phyloP scores from a whole-genome alignment of 441 rosid species.

The Dalechampia spathulata region DNA sequence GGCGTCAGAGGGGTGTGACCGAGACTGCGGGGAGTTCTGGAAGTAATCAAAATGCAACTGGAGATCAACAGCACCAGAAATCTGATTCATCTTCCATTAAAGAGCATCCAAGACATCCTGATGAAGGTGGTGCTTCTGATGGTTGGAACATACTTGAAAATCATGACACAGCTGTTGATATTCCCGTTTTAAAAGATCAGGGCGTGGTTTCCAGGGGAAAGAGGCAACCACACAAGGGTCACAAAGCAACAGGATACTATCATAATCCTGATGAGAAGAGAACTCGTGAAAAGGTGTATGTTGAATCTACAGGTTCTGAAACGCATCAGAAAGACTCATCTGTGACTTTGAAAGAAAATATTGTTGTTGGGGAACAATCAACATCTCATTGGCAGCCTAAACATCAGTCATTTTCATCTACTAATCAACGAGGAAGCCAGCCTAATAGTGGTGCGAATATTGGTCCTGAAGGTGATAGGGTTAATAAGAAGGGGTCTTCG shows the following conservation, averaged over 20 bases:
- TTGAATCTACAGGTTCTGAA: conserved; percentile 37
- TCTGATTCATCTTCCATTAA: conserved; percentile 29
- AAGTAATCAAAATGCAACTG: conserved; percentile 31
- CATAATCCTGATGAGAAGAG: conserved; percentile 50
- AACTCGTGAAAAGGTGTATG: conserved; percentile 30
- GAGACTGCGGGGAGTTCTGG: conserved; percentile 33
- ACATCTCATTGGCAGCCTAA: conserved; percentile 80
- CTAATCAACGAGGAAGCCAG: conserved; percentile 36
- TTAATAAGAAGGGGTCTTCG: conserved; percentile 37
- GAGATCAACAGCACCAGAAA: conserved; percentile 36
- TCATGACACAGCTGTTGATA: conserved; percentile 24
- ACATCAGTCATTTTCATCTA: conserved; percentile 31
- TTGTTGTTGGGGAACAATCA: conserved; percentile 43
- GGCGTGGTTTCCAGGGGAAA: conserved; percentile 44
- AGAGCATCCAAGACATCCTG: conserved; percentile 39
- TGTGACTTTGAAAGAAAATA: conserved; percentile 47
- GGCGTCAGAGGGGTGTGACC: conserved; percentile 60
- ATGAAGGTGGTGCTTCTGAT: conserved; percentile 48
- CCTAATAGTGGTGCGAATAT: conserved; percentile 32
- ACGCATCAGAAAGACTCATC: conserved; percentile 32
- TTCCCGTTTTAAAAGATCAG: conserved; percentile 45
- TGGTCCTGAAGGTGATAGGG: conserved; percentile 32
- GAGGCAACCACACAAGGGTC: conserved; percentile 50
- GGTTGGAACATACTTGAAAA: conserved; percentile 50
- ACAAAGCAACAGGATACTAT: conserved; percentile 39